These are phyloP conservation scores for Penicillium diatomitis DNA, from an alignment of 495 filamentous ascomycete species.

Conservation along the genomic window DNA sequence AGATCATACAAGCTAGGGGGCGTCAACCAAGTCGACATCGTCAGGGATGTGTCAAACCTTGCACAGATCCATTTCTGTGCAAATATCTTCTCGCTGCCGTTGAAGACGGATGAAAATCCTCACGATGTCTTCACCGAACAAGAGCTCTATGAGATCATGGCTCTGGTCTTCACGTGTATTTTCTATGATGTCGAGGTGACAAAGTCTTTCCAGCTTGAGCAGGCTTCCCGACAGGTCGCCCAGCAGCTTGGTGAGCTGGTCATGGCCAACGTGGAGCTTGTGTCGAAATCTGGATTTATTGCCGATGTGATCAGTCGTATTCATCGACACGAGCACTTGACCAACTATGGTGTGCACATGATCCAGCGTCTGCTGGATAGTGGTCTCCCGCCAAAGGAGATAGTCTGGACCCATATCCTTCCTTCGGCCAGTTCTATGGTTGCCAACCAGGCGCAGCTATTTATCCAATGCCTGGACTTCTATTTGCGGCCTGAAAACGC, in stretches of 20 bases:
- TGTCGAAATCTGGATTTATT: conserved; percentile 42
- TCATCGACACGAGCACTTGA: conserved; percentile 40
- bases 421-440: conserved; percentile 52
- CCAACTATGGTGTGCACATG: conserved; percentile 58
- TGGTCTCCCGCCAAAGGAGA: conserved; percentile 49
- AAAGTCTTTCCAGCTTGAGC: conserved; percentile 52
- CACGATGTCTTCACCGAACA: conserved; percentile 45
- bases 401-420: conserved; percentile 63
- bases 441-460: conserved; percentile 62
- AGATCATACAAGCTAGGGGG: conserved; percentile 43
- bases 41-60: conserved; percentile 54
- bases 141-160: conserved; percentile 51
- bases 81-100: conserved; percentile 52
- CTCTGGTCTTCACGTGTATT: conserved; percentile 51
- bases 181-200: conserved; percentile 59
- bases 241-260: conserved; percentile 52
- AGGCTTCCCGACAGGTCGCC: conserved; percentile 43
- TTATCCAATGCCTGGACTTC: conserved; percentile 67
- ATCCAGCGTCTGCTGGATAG: conserved; percentile 56
- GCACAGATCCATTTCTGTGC: conserved; percentile 51
- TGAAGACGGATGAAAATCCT: conserved; percentile 53
- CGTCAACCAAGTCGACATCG: conserved; percentile 52
- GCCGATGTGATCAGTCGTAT: conserved; percentile 34
- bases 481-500: conserved; percentile 52
- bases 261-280: conserved; percentile 52